Percentiles rank a stretch among this genome's conserved stretches.
These are phyloP conservation scores for Dipodascus albidus DNA, from an alignment of 805 yeast species.

Conservation along the genomic window DNA sequence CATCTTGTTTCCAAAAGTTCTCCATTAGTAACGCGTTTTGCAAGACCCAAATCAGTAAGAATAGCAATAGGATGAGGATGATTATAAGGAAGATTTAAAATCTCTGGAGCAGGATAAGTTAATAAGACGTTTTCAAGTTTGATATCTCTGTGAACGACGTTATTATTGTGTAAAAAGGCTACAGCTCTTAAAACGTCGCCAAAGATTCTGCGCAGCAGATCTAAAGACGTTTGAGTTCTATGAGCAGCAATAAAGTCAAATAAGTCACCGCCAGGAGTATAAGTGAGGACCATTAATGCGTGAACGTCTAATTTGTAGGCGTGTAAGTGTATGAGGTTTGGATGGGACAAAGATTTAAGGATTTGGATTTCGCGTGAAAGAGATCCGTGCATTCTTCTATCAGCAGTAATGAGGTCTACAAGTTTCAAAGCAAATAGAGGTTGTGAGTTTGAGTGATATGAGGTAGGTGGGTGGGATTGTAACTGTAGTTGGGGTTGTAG, in stretches of 20 bases:
- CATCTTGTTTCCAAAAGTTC: constrained; percentile 76
- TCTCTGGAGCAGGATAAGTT: constrained; percentile 26
- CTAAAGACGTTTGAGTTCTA: constrained; percentile 34
- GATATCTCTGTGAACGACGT: constrained; percentile 81
- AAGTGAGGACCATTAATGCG: constrained; percentile 54
- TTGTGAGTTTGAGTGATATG: no score
- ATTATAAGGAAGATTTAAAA: constrained; percentile 17
- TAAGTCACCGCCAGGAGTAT: constrained; percentile 77
- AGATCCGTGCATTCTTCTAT: background rate
- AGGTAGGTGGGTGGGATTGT: no score
- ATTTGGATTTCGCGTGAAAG: constrained; percentile 1
- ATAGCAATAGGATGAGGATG: constrained; percentile 35
- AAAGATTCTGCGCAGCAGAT: constrained; percentile 48
- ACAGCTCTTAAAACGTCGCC: constrained; percentile 64
- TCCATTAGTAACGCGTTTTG: constrained; percentile 50
- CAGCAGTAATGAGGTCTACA: background rate
- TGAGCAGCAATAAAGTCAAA: constrained; percentile 45
- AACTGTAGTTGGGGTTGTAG: no score
- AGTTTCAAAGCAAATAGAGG: background rate
- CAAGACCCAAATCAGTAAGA: constrained; percentile 82
- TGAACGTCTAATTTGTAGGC: constrained; percentile 28
- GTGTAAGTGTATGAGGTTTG: constrained; percentile 52
- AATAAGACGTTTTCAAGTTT: constrained; percentile 76
- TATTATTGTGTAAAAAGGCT: constrained; percentile 51
- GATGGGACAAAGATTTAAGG: constrained; percentile 38